Percentiles rank a stretch among this genome's conserved stretches.
Conservation (phyloP, 2,329 filamentous ascomycete species). For the Aspergillus arachidicola region DNA sequence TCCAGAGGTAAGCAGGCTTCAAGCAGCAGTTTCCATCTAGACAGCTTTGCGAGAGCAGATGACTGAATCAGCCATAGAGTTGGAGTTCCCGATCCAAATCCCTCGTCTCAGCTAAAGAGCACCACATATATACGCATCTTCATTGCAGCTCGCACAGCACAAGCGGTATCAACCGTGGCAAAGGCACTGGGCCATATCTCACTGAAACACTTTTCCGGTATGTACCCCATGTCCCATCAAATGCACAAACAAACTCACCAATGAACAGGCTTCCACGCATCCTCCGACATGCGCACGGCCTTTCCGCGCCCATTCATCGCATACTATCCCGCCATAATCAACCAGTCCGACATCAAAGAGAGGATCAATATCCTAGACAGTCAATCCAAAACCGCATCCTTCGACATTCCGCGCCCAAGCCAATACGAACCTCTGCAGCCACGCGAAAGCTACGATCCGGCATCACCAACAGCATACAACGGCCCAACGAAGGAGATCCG, state of each 20-base stretch:
- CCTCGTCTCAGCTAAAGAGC: conserved; percentile 43
- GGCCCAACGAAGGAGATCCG: conserved; percentile 34
- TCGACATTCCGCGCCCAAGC: conserved; percentile 21
- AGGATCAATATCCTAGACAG: conserved; percentile 26
- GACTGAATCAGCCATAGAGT: conserved; percentile 23
- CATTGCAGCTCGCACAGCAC: conserved; percentile 38
- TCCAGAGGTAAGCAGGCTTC: conserved; percentile 43
- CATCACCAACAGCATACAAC: conserved; percentile 15
- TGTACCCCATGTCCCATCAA: no score
- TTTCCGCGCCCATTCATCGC: conserved; percentile 44
- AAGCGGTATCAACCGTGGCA: conserved; percentile 32
- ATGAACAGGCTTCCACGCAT: conserved; percentile 42
- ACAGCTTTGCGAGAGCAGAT: neutral
- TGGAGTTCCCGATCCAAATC: conserved; percentile 43
- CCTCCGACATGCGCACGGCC: conserved; percentile 46
- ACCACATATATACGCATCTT: conserved; percentile 53
- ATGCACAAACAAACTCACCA: neutral
- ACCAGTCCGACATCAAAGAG: conserved; percentile 32
- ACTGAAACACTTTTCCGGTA: conserved; percentile 49
- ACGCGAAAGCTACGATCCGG: conserved; percentile 25
- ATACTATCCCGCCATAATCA: conserved; percentile 45
- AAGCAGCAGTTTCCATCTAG: neutral
- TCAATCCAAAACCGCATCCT: neutral
- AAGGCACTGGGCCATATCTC: conserved; percentile 37
- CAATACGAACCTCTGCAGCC: conserved; percentile 13